A percentile compares a stretch with the other conserved stretches of the same genome.
These are phyloP conservation scores for Gynochthodes officinalis DNA, from an alignment of 257 asterid species.

Conservation along the genomic window DNA sequence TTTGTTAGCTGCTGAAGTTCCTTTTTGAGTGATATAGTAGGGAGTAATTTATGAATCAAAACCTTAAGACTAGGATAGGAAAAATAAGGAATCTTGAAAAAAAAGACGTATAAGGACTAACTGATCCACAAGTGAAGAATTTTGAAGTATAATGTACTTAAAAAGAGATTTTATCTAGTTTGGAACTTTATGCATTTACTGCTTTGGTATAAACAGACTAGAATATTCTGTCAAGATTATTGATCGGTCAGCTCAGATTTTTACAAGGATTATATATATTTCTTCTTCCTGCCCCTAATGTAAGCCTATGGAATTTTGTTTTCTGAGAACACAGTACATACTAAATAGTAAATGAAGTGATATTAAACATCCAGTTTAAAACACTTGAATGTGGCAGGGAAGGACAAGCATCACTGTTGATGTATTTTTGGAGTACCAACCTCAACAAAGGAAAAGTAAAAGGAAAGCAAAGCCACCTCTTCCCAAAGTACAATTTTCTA, in stretches of 20 bases:
- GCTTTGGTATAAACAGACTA: no score
- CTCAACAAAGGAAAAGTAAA: constrained; percentile 52
- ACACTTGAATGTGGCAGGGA: constrained; percentile 47
- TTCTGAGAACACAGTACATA: background rate
- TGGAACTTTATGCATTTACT: background rate
- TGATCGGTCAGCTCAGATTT: background rate
- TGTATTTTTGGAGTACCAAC: constrained; percentile 46
- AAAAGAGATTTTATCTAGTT: background rate
- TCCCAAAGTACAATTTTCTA: constrained; percentile 57
- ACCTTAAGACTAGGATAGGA: background rate
- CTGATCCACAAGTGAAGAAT: background rate
- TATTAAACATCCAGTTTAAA: constrained; percentile 5
- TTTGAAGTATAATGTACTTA: background rate
- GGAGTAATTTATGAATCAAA: background rate
- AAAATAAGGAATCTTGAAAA: background rate
- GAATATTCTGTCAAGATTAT: background rate
- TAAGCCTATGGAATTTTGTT: background rate
- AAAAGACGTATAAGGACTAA: background rate
- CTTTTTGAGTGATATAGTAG: background rate
- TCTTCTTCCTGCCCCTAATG: no score
- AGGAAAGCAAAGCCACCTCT: constrained; percentile 79
- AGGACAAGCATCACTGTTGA: constrained; percentile 83
- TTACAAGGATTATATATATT: background rate
- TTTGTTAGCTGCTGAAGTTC: background rate
- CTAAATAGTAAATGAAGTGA: background rate